A percentile compares a stretch with the other conserved stretches of the same genome.
phyloP scores from a whole-genome alignment of 805 yeast species.

The Kodamaea kaohsiungensis region DNA sequence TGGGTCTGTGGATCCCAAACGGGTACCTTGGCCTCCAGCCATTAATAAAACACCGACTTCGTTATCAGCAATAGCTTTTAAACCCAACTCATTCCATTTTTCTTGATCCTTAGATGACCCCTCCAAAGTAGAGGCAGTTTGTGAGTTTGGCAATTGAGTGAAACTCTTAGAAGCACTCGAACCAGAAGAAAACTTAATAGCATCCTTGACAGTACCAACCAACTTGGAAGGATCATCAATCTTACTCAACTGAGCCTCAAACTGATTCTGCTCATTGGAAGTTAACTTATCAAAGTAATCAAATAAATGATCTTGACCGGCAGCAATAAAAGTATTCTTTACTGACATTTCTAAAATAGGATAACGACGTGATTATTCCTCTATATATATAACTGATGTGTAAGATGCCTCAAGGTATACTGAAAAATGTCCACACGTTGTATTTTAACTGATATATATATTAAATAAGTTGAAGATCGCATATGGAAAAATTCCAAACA shows the following conservation, averaged over 20 bases:
- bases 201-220: slow-evolving; percentile 44
- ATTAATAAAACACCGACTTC: slow-evolving; percentile 87
- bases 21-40: slow-evolving; percentile 99
- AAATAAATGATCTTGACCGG: slow-evolving; percentile 58
- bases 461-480: neutral
- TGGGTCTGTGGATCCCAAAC: slow-evolving; percentile 87
- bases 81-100: slow-evolving; percentile 55
- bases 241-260: slow-evolving; percentile 42
- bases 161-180: slow-evolving; percentile 24
- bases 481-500: slow-evolving; percentile 4
- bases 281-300: slow-evolving; percentile 44
- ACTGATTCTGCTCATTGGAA: slow-evolving; percentile 30
- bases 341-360: slow-evolving; percentile 9
- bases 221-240: slow-evolving; percentile 44
- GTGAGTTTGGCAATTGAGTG: slow-evolving; percentile 50
- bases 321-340: slow-evolving; percentile 37
- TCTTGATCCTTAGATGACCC: slow-evolving; percentile 25
- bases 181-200: slow-evolving; percentile 41
- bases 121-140: slow-evolving; percentile 52
- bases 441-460: neutral
- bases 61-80: slow-evolving; percentile 63
- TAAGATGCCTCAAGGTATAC: neutral
- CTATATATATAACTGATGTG: neutral
- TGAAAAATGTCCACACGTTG: slow-evolving; percentile 3
- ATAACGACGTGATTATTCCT: neutral